phyloP scores from a whole-genome alignment of 2,329 filamentous ascomycete species.

The Apiospora saccharicola region DNA sequence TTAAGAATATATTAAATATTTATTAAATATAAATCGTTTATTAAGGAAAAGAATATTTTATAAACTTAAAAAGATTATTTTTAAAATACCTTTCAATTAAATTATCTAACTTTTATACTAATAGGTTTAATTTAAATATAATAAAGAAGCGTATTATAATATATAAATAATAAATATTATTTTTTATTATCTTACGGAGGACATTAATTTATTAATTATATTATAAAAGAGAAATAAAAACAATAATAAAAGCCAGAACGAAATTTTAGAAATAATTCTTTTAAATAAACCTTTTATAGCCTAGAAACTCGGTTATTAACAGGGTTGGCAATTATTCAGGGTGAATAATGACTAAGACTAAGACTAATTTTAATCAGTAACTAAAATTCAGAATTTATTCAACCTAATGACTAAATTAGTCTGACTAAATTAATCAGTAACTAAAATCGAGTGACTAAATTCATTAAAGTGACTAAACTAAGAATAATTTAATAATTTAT shows the following conservation, averaged over 20 bases:
- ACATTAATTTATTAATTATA: background rate
- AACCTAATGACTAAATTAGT: no score
- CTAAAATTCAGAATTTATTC: no score
- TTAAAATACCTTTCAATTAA: background rate
- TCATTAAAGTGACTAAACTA: no score
- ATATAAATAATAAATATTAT: background rate
- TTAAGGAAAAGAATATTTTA: background rate
- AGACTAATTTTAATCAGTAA: conserved; percentile 1
- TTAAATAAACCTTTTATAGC: conserved; percentile 23
- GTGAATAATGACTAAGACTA: no score
- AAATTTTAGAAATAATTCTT: background rate
- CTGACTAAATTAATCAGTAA: no score
- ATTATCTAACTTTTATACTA: background rate
- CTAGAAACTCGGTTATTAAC: no score
- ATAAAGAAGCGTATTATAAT: background rate
- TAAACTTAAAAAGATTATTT: background rate
- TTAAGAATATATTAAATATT: background rate
- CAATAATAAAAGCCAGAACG: no score
- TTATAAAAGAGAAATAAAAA: no score
- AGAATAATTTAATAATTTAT: no score
- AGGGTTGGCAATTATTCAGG: no score
- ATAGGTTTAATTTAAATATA: background rate
- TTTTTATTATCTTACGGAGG: background rate
- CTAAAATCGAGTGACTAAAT: no score
- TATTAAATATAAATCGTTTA: background rate